Conservation (phyloP, 2,329 filamentous ascomycete species). For the Sclerotinia borealis region DNA sequence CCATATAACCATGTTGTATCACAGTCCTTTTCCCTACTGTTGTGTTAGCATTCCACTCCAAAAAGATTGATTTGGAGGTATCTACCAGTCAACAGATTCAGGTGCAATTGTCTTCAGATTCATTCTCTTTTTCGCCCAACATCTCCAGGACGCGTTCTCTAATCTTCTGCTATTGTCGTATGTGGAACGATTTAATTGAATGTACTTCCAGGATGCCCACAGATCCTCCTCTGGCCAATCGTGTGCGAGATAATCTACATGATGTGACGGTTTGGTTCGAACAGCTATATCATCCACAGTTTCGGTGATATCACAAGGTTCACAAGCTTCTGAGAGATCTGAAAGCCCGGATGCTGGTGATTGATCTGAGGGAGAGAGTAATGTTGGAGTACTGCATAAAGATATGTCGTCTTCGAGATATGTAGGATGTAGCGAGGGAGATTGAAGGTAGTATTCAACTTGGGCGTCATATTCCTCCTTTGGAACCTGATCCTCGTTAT, state of each 20-base stretch:
- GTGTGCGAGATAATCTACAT: slow-evolving; percentile 92
- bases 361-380: slow-evolving; percentile 36
- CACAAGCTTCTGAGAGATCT: background rate
- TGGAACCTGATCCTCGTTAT: background rate
- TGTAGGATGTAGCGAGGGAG: slow-evolving; percentile 50
- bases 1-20: slow-evolving; percentile 98
- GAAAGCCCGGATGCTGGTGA: slow-evolving; percentile 35
- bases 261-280: slow-evolving; percentile 61
- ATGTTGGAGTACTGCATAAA: slow-evolving; percentile 57
- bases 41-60: slow-evolving; percentile 27
- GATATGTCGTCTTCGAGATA: slow-evolving; percentile 37
- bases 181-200: slow-evolving; percentile 70
- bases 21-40: slow-evolving; percentile 81
- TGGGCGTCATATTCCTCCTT: slow-evolving; percentile 29
- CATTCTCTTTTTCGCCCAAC: slow-evolving; percentile 91
- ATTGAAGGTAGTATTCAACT: slow-evolving; percentile 43
- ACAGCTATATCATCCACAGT: slow-evolving; percentile 46
- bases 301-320: slow-evolving; percentile 7
- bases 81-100: slow-evolving; percentile 88
- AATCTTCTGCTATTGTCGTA: slow-evolving; percentile 77
- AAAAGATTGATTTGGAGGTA: slow-evolving; percentile 18
- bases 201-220: slow-evolving; percentile 94
- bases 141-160: slow-evolving; percentile 96
- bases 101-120: slow-evolving; percentile 81
- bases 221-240: slow-evolving; percentile 97